phyloP scores from a whole-genome alignment of 202 grass and related monocot genomes.

The Panicum hallii region DNA sequence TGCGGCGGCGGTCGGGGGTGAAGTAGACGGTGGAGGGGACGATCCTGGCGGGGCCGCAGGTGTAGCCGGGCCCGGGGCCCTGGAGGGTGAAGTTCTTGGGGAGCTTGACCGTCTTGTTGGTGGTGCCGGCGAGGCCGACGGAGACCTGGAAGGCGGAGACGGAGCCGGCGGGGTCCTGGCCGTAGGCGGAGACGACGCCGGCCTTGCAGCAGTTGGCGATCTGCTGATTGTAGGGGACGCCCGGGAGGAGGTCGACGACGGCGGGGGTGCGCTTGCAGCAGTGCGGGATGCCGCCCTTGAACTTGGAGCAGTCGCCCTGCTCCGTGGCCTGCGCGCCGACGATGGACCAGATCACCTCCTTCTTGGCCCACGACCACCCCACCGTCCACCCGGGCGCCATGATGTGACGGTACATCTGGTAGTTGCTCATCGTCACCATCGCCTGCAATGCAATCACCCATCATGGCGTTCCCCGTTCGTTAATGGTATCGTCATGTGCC shows the following conservation, averaged over 20 bases:
- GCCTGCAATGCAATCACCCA: slow-evolving; percentile 8
- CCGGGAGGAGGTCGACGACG: slow-evolving; percentile 78
- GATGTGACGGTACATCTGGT: slow-evolving; percentile 92
- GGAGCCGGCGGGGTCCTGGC: slow-evolving; percentile 69
- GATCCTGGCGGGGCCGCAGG: slow-evolving; percentile 74
- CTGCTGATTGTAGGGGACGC: slow-evolving; percentile 95
- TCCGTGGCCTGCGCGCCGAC: slow-evolving; percentile 88
- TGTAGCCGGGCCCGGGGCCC: slow-evolving; percentile 77
- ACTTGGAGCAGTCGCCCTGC: slow-evolving; percentile 97
- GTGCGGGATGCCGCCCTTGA: slow-evolving; percentile 90
- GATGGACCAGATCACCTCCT: slow-evolving; percentile 99
- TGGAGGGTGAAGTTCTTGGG: slow-evolving; percentile 86
- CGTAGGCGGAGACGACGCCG: slow-evolving; percentile 73
- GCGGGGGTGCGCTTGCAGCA: slow-evolving; percentile 77
- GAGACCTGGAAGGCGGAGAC: slow-evolving; percentile 87
- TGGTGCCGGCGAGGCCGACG: slow-evolving; percentile 79
- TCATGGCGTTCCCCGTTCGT: too few species aligned
- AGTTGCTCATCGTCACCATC: slow-evolving; percentile 90
- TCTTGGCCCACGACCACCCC: slow-evolving; percentile 95
- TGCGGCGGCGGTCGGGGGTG: slow-evolving; percentile 68
- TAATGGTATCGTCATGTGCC: too few species aligned
- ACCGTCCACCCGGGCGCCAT: slow-evolving; percentile 81
- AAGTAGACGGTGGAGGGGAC: slow-evolving; percentile 77
- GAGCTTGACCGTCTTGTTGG: slow-evolving; percentile 92
- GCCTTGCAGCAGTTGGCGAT: slow-evolving; percentile 97